These are phyloP conservation scores for Cryptosporidium andersoni DNA, from an alignment of 169 alveolate genomes.

Conservation along the genomic window DNA sequence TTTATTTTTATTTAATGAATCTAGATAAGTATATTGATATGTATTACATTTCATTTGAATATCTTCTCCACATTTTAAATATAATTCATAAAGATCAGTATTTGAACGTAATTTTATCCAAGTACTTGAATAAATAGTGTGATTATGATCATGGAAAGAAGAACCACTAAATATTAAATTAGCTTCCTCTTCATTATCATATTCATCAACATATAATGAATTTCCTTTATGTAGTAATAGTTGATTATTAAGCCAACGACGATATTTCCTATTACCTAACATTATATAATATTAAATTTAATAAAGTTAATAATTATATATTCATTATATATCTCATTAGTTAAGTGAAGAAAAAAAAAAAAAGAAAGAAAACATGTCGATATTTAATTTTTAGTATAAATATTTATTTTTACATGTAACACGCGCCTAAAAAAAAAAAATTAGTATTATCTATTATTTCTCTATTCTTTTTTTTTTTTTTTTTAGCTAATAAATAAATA, in stretches of 20 bases:
- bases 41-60: too few species aligned
- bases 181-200: slow-evolving; percentile 16
- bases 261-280: slow-evolving; percentile 51
- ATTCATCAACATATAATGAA: slow-evolving; percentile 16
- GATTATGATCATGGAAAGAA: slow-evolving; percentile 21
- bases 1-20: too few species aligned
- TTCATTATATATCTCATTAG: too few species aligned
- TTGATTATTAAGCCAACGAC: slow-evolving; percentile 44
- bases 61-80: slow-evolving; percentile 9
- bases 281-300: background rate
- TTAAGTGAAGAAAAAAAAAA: too few species aligned
- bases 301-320: background rate
- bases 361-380: too few species aligned
- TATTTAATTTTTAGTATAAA: background rate
- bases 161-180: slow-evolving; percentile 3
- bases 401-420: background rate
- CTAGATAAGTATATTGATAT: too few species aligned
- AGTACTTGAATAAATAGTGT: background rate
- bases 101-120: slow-evolving; percentile 27
- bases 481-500: background rate
- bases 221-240: slow-evolving; percentile 9
- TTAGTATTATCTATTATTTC: too few species aligned
- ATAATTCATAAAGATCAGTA: background rate
- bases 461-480: too few species aligned
- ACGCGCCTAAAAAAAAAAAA: background rate